Evolutionary conservation across 148 eudicot genomes (phyloP).

Genomic region (Agrostemma githago): DNA sequence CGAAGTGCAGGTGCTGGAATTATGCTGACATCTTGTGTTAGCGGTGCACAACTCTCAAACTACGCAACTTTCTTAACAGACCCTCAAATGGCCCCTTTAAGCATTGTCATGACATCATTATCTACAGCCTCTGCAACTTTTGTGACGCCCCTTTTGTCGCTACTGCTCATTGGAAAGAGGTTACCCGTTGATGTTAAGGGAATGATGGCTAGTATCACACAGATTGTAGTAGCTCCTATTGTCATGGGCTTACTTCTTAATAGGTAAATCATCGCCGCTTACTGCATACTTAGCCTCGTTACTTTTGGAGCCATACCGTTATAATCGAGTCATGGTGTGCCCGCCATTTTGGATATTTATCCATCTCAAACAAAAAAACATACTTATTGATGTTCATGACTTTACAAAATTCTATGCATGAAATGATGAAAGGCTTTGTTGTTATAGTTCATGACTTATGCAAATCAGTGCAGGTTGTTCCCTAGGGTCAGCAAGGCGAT

Average conservation of each 20-base stretch:
- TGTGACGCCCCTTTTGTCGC: conserved; percentile 76
- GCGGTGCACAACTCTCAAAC: conserved; percentile 97
- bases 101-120: conserved; percentile 89
- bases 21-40: conserved; percentile 90
- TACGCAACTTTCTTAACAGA: conserved; percentile 92
- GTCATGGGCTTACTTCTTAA: conserved; percentile 79
- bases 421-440: not conserved
- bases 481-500: conserved; percentile 61
- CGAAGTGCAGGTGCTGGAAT: conserved; percentile 85
- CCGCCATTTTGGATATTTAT: too few relatives aligned
- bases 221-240: conserved; percentile 83
- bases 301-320: not conserved
- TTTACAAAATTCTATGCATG: not conserved
- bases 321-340: too few relatives aligned
- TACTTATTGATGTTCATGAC: conserved; percentile 9
- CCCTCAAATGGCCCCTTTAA: conserved; percentile 87
- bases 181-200: conserved; percentile 94
- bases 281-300: not conserved
- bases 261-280: conserved; percentile 41
- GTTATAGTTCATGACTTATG: not conserved
- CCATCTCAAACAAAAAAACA: too few relatives aligned
- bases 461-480: conserved; percentile 49
- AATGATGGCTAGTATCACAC: conserved; percentile 82
- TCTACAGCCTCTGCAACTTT: conserved; percentile 91
- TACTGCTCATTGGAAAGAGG: conserved; percentile 83